Conservation (phyloP, 2,329 filamentous ascomycete species). For the Pestalotiopsis sp. region DNA sequence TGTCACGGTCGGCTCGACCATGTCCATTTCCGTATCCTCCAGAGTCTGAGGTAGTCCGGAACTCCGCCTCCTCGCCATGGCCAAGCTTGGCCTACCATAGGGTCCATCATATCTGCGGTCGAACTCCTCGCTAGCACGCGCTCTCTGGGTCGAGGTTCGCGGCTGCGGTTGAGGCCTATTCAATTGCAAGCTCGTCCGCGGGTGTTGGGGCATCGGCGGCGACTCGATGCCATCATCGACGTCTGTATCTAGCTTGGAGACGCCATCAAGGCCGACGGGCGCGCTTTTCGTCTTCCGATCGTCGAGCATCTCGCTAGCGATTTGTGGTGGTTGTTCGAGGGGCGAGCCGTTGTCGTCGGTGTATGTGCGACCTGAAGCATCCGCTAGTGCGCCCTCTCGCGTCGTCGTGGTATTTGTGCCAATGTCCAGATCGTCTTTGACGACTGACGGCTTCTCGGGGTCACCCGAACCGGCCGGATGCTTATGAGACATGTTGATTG, state of each 20-base stretch:
- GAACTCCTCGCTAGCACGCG: constrained; percentile 25
- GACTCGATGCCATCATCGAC: background rate
- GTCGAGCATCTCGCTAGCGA: background rate
- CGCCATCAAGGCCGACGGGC: background rate
- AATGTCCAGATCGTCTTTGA: background rate
- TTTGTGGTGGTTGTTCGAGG: background rate
- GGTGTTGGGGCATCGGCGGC: background rate
- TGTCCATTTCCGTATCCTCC: background rate
- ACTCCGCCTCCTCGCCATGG: constrained; percentile 21
- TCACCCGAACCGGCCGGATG: background rate
- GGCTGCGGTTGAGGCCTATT: background rate
- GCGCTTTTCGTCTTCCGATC: constrained; percentile 10
- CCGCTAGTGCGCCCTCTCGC: background rate
- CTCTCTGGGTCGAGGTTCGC: constrained; percentile 11
- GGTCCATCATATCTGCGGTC: constrained; percentile 28
- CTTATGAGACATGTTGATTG: constrained; percentile 3
- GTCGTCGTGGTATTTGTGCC: constrained; percentile 1
- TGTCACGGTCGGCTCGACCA: background rate
- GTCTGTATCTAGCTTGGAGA: background rate
- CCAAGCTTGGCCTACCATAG: constrained; percentile 26
- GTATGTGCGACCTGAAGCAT: background rate
- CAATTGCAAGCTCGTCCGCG: background rate
- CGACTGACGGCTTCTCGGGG: background rate
- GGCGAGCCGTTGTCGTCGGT: background rate
- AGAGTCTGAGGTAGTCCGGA: background rate